Evolutionary conservation across 352 stramenopile genomes (phyloP), one percentile per base, ranked within the genome.

Genomic region (Phytophthora palmivora): DNA sequence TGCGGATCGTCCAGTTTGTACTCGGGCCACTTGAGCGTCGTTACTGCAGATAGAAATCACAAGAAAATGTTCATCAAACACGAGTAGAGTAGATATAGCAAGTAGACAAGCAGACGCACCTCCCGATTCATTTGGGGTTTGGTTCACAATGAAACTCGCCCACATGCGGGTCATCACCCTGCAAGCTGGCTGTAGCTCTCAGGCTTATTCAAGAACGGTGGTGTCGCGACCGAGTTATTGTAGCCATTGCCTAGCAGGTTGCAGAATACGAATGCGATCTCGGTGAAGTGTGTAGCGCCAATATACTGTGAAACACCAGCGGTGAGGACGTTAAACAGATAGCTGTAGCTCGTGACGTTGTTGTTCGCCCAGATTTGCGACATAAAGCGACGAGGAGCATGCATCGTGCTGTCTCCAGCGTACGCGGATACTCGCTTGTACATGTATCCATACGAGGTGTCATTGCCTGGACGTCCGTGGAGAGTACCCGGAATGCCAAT

Each of bases 211-310:
- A 60, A 38, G 47, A 76, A 73, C 47, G 58, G 67, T 15, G 70
- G 39, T 37, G 43, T 59, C 2, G 42, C 37, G 7, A 74, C 55
- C 11, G 60, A 60, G 26, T 62, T 74, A 34, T 56, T 67, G 53
- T 76, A 73, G 12, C 67, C 67, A n/a, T 70, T 47, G 19, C 67
- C 67, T 0, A 46, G 21, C 21, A 73, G 21, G 45, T 76, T 76
- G 67, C 67, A 61, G 16, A 76, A 73, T 1, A 76, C 67, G 36
- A 76, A 76, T 1, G 57, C 63, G 5, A 73, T 58, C 38, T 76
- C 62, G 6, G 36, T 48, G 47, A 70, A 66, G 41, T 70, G 62
- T 6, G 62, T 70, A 10, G 24, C 11, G n/a, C 67, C 63, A 14
- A 57, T 46, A 26, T 56, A 66, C 39, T 63, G 33, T 7, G 18